Evolutionary conservation across 2,329 filamentous ascomycete species (phyloP).

Genomic region (Orbilia javanica): DNA sequence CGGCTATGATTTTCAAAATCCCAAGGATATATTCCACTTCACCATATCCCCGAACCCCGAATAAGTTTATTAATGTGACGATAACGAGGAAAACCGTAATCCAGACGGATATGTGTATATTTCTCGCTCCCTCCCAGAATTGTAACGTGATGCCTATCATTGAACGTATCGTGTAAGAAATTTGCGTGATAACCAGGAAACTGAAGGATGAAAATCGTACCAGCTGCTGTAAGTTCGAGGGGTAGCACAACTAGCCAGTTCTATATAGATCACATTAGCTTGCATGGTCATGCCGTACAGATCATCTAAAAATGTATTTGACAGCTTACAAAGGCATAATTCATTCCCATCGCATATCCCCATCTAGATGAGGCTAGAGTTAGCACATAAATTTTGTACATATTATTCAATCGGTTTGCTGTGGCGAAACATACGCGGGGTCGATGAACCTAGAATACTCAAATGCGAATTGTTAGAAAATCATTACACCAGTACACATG

Average conservation of each 20-base stretch:
- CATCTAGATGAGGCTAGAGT: slow-evolving; percentile 22
- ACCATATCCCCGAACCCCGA: slow-evolving; percentile 62
- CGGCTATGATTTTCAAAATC: slow-evolving; percentile 61
- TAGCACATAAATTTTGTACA: not conserved
- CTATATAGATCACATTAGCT: not conserved
- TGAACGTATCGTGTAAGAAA: not conserved
- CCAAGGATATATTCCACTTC: slow-evolving; percentile 62
- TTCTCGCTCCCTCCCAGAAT: slow-evolving; percentile 49
- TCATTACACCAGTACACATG: too few relatives aligned
- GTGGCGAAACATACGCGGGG: slow-evolving; percentile 32
- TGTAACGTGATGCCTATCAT: slow-evolving; percentile 46
- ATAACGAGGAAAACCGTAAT: slow-evolving; percentile 58
- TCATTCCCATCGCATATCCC: slow-evolving; percentile 71
- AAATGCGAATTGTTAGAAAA: too few relatives aligned
- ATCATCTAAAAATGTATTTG: slow-evolving; percentile 59
- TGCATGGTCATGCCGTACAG: not conserved
- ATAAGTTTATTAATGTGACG: slow-evolving; percentile 61
- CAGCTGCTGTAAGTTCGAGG: slow-evolving; percentile 72
- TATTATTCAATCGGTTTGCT: not conserved
- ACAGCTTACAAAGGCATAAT: slow-evolving; percentile 66
- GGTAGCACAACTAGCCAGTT: slow-evolving; percentile 70
- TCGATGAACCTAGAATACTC: slow-evolving; percentile 34
- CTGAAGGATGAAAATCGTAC: not conserved
- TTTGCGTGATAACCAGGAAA: not conserved
- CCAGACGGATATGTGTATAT: slow-evolving; percentile 57